Base-by-base conservation (phyloP, 495 filamentous ascomycete genomes). In the Daldinia caldariorum region DNA sequence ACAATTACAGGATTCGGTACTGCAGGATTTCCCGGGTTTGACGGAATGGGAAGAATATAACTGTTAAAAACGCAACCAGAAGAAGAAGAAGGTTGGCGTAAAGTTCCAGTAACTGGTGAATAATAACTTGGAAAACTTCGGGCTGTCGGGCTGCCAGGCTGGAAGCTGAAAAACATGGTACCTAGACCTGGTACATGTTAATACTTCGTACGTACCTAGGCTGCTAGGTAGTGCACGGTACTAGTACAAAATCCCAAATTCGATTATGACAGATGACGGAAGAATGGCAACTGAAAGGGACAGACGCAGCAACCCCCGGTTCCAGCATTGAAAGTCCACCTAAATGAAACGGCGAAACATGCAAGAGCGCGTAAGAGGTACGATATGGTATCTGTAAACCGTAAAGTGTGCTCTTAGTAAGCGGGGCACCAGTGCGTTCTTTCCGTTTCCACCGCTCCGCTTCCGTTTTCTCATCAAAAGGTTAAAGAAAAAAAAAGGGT, bases 231-330 rank as follows among this genome's bases (percentile, higher is more conserved):
- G n/a, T n/a, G n/a, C n/a, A n/a, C n/a, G n/a, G n/a, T n/a, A n/a
- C n/a, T n/a, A 9, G 49, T 31, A 51, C 26, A 51, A 51, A 26
- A 26, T 26, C 26, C 26, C 26, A 56, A 58, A 61, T 61, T 50
- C 68, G 66, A 70, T 66, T 57, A 70, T 58, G 57, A 58, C 61
- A 66, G 62, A 67, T 70, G 61, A 74, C 63, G 63, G 43, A 74
- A 64, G 58, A 38, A 41, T 66, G 45, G 39, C 37, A 56, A 32
- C 22, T 43, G 31, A 67, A 3, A n/a, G 26, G 38, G 55, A 18
- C 53, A 41, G 43, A 20, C 39, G 22, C 41, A 45, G 53, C 41
- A 6, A 12, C 8, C 16, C 34, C 53, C n/a, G 13, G 54, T 57
- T 54, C 49, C 20, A 74, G 63, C 57, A 13, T 26, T 26, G 26